Percentiles rank a stretch among this genome's conserved stretches.
Conservation (phyloP, 2,329 filamentous ascomycete species). For the Botrytis byssoidea region DNA sequence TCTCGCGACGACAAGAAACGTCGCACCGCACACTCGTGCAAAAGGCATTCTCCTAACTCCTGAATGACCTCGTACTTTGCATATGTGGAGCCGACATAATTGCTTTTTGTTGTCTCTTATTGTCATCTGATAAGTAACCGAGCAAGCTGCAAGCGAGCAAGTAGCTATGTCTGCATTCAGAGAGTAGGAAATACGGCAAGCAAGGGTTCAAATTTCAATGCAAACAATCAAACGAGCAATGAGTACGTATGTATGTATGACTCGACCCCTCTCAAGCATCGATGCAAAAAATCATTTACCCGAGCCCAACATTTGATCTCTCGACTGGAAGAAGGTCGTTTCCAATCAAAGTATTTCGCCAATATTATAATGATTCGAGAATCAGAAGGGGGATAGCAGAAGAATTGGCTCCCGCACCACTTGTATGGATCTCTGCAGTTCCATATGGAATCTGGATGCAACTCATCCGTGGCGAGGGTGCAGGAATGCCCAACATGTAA, state of each 20-base stretch:
- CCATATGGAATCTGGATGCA: slow-evolving; percentile 14
- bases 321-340: background rate
- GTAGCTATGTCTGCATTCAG: background rate
- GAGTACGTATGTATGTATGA: slow-evolving; percentile 6
- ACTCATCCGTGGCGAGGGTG: background rate
- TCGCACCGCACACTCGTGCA: slow-evolving; percentile 1
- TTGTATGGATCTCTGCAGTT: slow-evolving; percentile 9
- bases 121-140: background rate
- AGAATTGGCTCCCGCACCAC: background rate
- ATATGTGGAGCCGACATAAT: background rate
- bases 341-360: background rate
- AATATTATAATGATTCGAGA: slow-evolving; percentile 6
- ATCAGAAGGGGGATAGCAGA: slow-evolving; percentile 8
- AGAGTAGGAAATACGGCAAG: background rate
- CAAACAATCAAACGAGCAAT: slow-evolving; percentile 5
- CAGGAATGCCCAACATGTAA: slow-evolving; percentile 16
- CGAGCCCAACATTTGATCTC: background rate
- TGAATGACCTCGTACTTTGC: background rate
- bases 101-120: slow-evolving; percentile 6
- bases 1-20: background rate
- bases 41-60: background rate
- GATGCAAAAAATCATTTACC: background rate
- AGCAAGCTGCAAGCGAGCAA: background rate
- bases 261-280: background rate
- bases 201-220: slow-evolving; percentile 2